phyloP scores from a whole-genome alignment of 2,329 filamentous ascomycete species.

The Fusarium napiforme region DNA sequence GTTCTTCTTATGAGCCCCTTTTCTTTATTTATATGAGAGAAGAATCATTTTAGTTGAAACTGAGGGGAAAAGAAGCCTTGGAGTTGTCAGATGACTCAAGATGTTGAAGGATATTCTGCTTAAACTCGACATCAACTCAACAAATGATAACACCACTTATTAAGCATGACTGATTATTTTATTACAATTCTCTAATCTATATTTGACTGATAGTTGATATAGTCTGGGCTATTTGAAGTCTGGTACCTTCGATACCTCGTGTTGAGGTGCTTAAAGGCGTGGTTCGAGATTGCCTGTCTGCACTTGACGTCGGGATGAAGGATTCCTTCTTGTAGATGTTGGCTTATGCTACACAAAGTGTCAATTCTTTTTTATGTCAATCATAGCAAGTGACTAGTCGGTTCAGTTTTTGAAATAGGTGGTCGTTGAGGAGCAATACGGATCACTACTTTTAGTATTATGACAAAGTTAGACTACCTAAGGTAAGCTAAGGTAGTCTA shows the following conservation, averaged over 20 bases:
- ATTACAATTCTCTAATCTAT: fast-evolving
- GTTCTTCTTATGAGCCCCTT: neutral
- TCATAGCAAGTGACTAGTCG: neutral
- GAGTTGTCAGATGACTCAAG: neutral
- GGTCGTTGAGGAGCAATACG: neutral
- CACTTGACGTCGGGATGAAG: neutral
- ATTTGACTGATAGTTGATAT: neutral
- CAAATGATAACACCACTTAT: neutral
- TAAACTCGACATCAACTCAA: neutral
- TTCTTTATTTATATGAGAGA: neutral
- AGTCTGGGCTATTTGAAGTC: neutral
- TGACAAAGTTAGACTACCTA: neutral
- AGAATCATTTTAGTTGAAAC: too few relatives aligned
- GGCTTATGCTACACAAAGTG: neutral
- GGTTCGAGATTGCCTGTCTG: neutral
- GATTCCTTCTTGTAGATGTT: neutral
- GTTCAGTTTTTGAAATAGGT: too few relatives aligned
- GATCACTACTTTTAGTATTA: neutral
- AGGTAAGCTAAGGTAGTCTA: neutral
- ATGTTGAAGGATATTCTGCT: neutral
- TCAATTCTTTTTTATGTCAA: neutral
- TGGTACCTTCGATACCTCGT: neutral
- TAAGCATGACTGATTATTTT: too few relatives aligned
- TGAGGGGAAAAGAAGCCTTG: neutral
- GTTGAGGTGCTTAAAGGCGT: neutral